These are phyloP conservation scores for Garcileccinum viscosum DNA, from an alignment of 1,284 basidiomycete species.

Conservation along the genomic window DNA sequence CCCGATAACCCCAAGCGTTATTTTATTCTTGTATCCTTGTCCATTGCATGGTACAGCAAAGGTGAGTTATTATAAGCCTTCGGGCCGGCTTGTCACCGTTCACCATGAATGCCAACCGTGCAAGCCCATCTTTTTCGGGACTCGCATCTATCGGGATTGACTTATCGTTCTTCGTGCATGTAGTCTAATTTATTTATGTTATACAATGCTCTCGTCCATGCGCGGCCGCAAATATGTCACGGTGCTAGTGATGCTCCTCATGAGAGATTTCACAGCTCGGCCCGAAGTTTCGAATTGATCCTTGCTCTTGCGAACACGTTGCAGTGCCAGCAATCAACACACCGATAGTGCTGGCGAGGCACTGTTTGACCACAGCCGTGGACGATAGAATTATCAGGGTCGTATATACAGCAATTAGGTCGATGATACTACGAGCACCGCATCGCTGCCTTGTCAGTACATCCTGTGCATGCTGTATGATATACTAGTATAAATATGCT, in stretches of 20 bases:
- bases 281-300: background rate
- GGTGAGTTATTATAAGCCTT: background rate
- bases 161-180: background rate
- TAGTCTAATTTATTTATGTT: too few species aligned
- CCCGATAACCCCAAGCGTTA: background rate
- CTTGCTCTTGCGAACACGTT: too few species aligned
- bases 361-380: too few species aligned
- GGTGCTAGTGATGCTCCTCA: background rate
- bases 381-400: too few species aligned
- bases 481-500: too few species aligned
- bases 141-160: background rate
- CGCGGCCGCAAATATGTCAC: too few species aligned
- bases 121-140: background rate
- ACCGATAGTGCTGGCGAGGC: too few species aligned
- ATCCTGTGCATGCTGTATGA: background rate
- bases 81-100: background rate
- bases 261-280: background rate
- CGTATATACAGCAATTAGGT: too few species aligned
- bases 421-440: background rate
- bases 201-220: too few species aligned
- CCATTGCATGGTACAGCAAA: background rate
- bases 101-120: background rate
- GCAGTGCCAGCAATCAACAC: too few species aligned
- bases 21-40: background rate
- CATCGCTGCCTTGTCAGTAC: background rate